Evolutionary conservation across 768 basidiomycete genomes (phyloP).

Genomic region (Boletus eberwhitei): DNA sequence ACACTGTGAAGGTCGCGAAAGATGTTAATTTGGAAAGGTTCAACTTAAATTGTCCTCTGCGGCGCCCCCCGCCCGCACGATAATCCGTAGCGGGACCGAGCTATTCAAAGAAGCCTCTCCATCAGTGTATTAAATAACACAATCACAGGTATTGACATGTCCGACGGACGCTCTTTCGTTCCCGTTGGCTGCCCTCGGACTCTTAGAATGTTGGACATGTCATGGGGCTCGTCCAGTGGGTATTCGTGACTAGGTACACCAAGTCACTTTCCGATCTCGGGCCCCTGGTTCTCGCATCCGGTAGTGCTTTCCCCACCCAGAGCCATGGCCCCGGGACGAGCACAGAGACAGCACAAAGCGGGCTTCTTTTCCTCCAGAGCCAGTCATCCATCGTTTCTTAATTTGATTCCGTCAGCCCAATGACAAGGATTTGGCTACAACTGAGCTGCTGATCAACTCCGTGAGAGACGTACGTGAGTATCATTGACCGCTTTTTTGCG

Average conservation of each 20-base stretch:
- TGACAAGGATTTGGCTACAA: not conserved
- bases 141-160: not conserved
- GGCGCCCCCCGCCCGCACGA: not conserved
- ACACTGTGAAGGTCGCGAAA: not conserved
- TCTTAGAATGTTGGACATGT: not conserved
- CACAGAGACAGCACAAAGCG: conserved; percentile 34
- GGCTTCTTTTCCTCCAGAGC: conserved; percentile 16
- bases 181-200: not conserved
- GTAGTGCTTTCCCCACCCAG: conserved; percentile 5
- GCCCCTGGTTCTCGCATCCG: not conserved
- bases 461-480: conserved; percentile 25
- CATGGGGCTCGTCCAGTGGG: conserved; percentile 3
- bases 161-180: not conserved
- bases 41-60: not conserved
- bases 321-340: conserved; percentile 22
- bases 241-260: not conserved
- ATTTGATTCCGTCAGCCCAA: not conserved
- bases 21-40: not conserved
- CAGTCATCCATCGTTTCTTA: not conserved
- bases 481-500: conserved; percentile 7
- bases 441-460: conserved; percentile 4
- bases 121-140: not conserved
- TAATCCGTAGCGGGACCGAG: conserved; percentile 1
- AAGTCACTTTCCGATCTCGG: not conserved
- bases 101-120: not conserved